Conservation (phyloP, 805 yeast genomes). For the Saturnispora mendoncae region DNA sequence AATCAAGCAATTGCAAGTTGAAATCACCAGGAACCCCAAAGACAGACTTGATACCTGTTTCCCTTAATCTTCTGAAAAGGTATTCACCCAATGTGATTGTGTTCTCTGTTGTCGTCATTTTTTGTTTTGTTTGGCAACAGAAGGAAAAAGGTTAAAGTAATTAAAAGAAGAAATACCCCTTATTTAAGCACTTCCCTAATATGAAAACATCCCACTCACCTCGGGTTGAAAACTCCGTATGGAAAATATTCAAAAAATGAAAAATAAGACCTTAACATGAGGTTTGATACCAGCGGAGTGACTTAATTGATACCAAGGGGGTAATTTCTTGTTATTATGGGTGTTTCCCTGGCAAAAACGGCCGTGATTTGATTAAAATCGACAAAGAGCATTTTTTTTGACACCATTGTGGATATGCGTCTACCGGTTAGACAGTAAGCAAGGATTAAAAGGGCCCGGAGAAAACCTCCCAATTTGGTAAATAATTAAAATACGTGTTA, state of each 20-base stretch:
- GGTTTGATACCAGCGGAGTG: neutral
- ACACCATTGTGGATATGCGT: no score
- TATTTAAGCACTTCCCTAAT: neutral
- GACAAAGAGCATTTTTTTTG: no score
- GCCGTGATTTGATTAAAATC: no score
- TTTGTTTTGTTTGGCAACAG: neutral
- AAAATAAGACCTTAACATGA: no score
- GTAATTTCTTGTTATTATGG: no score
- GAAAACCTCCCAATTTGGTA: no score
- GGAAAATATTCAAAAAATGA: no score
- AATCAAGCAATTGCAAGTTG: conserved; percentile 63
- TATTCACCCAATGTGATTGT: conserved; percentile 63
- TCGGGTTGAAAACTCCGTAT: neutral
- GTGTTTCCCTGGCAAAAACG: no score
- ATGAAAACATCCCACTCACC: neutral
- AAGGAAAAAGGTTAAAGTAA: neutral
- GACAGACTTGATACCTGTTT: conserved; percentile 59
- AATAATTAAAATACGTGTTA: no score
- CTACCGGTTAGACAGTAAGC: no score
- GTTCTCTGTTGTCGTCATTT: neutral
- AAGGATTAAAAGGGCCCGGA: no score
- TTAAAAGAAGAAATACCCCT: neutral
- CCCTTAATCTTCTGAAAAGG: conserved; percentile 69
- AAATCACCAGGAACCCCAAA: conserved; percentile 82
- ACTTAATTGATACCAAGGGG: neutral